Evolutionary conservation across 305 asterid genomes (phyloP).

Genomic region (Fraxinus baroniana): DNA sequence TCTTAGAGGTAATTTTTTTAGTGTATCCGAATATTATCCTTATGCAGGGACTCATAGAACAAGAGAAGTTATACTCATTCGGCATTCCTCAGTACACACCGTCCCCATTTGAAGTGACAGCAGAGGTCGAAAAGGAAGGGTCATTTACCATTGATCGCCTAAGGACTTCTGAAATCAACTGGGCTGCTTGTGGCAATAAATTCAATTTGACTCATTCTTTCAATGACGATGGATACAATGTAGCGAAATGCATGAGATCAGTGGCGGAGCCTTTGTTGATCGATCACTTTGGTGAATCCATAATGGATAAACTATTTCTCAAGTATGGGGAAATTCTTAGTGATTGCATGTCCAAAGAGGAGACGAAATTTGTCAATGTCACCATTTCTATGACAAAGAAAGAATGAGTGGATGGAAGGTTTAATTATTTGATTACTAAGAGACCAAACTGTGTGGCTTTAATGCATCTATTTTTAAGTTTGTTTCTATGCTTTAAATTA

Average conservation of each 20-base stretch:
- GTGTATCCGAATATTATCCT: background rate
- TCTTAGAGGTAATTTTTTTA: background rate
- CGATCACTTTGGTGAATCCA: conserved; percentile 47
- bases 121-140: conserved; percentile 26
- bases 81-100: conserved; percentile 64
- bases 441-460: background rate
- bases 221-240: conserved; percentile 34
- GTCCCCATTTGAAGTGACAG: conserved; percentile 45
- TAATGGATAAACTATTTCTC: conserved; percentile 40
- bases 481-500: background rate
- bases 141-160: conserved; percentile 27
- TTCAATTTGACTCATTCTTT: background rate
- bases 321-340: conserved; percentile 32
- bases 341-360: conserved; percentile 32
- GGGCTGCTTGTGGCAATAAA: conserved; percentile 29
- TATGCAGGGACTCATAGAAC: conserved; percentile 50
- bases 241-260: conserved; percentile 58
- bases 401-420: background rate
- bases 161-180: conserved; percentile 33
- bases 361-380: background rate
- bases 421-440: background rate
- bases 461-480: background rate
- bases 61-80: conserved; percentile 49
- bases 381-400: background rate
- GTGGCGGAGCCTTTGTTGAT: conserved; percentile 62